Evolutionary conservation across 176 grass and related monocot genomes (phyloP).

Genomic region (Rhynchospora tenuis): DNA sequence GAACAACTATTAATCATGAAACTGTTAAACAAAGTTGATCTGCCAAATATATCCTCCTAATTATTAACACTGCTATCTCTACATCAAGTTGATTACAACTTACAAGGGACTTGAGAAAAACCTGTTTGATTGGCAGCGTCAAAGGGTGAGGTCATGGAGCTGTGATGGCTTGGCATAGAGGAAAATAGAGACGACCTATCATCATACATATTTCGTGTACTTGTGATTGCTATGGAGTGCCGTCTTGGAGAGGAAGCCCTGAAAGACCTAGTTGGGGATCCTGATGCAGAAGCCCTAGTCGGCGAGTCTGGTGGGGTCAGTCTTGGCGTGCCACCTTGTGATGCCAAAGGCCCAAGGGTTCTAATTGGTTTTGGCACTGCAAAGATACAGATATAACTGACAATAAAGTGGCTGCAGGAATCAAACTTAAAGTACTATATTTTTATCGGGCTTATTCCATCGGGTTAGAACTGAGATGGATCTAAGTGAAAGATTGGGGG

Average conservation of each 20-base stretch:
- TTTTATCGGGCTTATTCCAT: not conserved
- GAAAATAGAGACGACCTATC: slow-evolving; percentile 62
- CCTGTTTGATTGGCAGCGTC: slow-evolving; percentile 67
- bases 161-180: slow-evolving; percentile 43
- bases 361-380: slow-evolving; percentile 49
- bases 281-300: slow-evolving; percentile 37
- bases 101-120: slow-evolving; percentile 33
- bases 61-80: slow-evolving; percentile 3
- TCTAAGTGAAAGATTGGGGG: too few relatives aligned
- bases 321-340: slow-evolving; percentile 66
- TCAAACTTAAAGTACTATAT: not conserved
- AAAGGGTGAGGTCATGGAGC: slow-evolving; percentile 71
- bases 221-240: slow-evolving; percentile 77
- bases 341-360: slow-evolving; percentile 39
- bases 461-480: too few relatives aligned
- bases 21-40: not conserved
- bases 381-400: not conserved
- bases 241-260: slow-evolving; percentile 28
- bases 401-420: not conserved
- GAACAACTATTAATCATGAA: not conserved
- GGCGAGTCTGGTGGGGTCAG: slow-evolving; percentile 75
- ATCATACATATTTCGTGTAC: slow-evolving; percentile 64
- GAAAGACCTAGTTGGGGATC: slow-evolving; percentile 51
- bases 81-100: slow-evolving; percentile 9
- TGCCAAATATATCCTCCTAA: not conserved